Base-by-base conservation (phyloP, 345 rosid species). In the Hibiscus trionum region DNA sequence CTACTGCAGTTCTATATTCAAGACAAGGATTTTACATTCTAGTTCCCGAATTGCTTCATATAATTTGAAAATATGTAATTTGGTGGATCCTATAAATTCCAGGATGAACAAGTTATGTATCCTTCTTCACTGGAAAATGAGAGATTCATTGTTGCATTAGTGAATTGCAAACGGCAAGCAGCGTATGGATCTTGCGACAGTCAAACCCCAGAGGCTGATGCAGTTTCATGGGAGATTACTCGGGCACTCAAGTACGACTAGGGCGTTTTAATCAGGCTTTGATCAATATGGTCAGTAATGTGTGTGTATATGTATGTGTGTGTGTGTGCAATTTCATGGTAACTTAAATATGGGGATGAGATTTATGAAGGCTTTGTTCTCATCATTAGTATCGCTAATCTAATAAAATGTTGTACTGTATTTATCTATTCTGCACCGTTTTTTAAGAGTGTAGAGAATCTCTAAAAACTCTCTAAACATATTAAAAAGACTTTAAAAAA, bases 41-140 rank as follows among this genome's bases (percentile, higher is more conserved):
- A 39, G 10, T 39, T 39, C 44, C 44, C 44, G 10, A 39, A 39
- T 39, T 39, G 10, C 44, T 39, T 39, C 44, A 7, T 39, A 1
- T 2, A 8, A 8, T 39, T 39, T 7, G 44, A 39, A 39, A 39
- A 39, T 7, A 7, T 39, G 44, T 39, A 39, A 39, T 39, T 39
- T 39, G 44, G 10, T 7, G 44, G 44, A 39, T 17, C 16, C 19
- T 37, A 27, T 7, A 7, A 66, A 21, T 69, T 64, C 9, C 94
- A 95, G 99, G 99, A 95, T 37, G 91, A 93, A 63, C 98, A 83
- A 75, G 72, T 83, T n/a, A 87, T 90, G 86, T 93, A 90, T 74
- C 97, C 94, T 10, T 81, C 92, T 9, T 90, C 98, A 7, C 80
- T 88, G 21, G 94, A 84, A 81, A 85, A 83, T 8, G 98, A 90